Conservation (phyloP, 2,329 filamentous ascomycete species). For the Xylaria sp. region DNA sequence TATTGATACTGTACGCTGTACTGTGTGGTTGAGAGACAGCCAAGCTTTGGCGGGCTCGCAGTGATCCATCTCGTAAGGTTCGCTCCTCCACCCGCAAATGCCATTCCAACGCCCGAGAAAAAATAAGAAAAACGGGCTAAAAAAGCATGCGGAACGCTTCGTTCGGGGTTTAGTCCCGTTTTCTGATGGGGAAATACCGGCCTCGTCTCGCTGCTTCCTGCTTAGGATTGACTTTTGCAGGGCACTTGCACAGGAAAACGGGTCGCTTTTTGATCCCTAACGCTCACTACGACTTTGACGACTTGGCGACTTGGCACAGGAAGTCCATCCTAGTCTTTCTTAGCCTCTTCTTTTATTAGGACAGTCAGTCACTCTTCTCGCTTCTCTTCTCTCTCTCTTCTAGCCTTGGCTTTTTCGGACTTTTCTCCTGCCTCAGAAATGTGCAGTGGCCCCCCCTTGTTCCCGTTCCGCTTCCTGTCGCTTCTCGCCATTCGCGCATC, state of each 20-base stretch:
- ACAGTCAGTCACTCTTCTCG: neutral
- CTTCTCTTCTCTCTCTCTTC: neutral
- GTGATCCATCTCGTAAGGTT: too few relatives aligned
- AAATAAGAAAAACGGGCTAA: too few relatives aligned
- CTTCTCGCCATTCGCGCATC: slow-evolving; percentile 5
- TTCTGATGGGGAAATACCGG: neutral
- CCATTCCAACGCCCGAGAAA: too few relatives aligned
- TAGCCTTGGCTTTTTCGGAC: slow-evolving; percentile 1
- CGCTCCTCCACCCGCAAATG: too few relatives aligned
- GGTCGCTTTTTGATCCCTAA: neutral
- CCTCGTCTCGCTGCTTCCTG: too few relatives aligned
- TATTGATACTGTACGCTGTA: too few relatives aligned
- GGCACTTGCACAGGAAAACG: neutral
- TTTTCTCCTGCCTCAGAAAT: slow-evolving; percentile 7
- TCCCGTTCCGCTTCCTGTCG: neutral
- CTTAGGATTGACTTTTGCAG: neutral
- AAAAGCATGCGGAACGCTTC: too few relatives aligned
- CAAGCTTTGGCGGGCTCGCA: too few relatives aligned
- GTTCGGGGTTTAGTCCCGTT: too few relatives aligned
- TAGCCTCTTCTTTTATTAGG: neutral
- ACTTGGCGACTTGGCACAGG: slow-evolving; percentile 9
- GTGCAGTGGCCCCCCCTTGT: slow-evolving; percentile 6
- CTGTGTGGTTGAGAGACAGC: too few relatives aligned
- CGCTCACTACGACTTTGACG: neutral
- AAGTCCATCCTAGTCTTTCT: neutral